Base-by-base conservation (phyloP, 768 basidiomycete species). In the Boletus tomentosulus region DNA sequence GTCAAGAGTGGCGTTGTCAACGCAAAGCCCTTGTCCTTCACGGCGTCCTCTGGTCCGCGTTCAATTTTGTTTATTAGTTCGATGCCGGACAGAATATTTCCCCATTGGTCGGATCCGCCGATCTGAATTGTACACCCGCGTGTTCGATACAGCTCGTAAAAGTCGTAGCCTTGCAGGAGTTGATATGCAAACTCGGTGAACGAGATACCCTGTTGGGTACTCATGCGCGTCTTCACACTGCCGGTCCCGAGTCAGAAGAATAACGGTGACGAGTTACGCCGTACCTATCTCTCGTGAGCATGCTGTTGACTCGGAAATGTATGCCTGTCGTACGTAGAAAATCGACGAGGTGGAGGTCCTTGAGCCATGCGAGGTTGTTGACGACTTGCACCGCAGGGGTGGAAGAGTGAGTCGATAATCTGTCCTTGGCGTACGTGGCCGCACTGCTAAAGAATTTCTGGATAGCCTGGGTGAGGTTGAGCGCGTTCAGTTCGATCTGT, bases 101-200 rank as follows among this genome's bases (percentile, higher is more conserved):
- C 97, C 90, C 94, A 97, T 69, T 99, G 97, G 69, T 99, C 97
- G 0, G 93, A 95, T 10, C 97, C 97, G 46, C 97, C 97, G 39
- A 98, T 73, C 70, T 99, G 97, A 41, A 97, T 81, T 13, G 81
- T 80, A 69, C 96, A 98, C 4, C 76, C 76, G 49, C 80, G 75
- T 22, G 78, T 68, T 58, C 77, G 76, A 66, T 88, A 73, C 9
- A 99, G 78, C 61, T 85, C 76, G 59, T 87, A 81, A 72, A 97
- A 99, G 71, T 99, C 97, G 72, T 94, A 91, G 11, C 93, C 97
- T 73, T 99, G 97, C 27, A 99, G 79, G 24, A 99, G 83, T 65
- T 99, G 97, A 69, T 99, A 99, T 4, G 91, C 85, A 73, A 99
- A 98, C 68, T 99, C 97, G 19, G 95, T 93, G 74, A 96, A 99